phyloP scores from a whole-genome alignment of 495 filamentous ascomycete species.

The Lepidopterella palustris region DNA sequence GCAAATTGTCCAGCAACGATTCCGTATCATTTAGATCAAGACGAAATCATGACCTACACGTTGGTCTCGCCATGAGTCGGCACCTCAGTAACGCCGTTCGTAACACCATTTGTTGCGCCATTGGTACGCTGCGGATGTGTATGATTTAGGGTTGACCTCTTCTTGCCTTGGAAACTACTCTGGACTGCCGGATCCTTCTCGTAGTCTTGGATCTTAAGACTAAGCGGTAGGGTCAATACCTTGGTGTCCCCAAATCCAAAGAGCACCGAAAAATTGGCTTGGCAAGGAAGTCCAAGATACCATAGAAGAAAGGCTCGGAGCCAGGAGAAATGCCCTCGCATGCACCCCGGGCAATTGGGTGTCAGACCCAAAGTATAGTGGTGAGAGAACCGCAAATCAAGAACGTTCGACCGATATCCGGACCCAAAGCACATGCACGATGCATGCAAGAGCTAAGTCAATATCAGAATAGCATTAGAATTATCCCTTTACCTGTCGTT shows the following conservation, averaged over 20 bases:
- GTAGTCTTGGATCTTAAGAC: conserved; percentile 43
- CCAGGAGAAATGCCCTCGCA: conserved; percentile 60
- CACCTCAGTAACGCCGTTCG: background rate
- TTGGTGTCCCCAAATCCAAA: conserved; percentile 46
- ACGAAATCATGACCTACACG: background rate
- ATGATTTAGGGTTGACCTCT: background rate
- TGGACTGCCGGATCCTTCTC: conserved; percentile 30
- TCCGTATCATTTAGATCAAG: too few relatives aligned
- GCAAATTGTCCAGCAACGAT: too few relatives aligned
- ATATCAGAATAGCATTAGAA: too few relatives aligned
- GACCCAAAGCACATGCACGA: conserved; percentile 53
- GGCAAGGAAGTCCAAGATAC: conserved; percentile 55
- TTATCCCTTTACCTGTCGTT: too few relatives aligned
- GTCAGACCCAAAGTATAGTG: conserved; percentile 56
- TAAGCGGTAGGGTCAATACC: conserved; percentile 48
- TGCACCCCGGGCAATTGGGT: conserved; percentile 63
- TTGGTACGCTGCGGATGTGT: background rate
- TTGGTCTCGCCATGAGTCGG: background rate
- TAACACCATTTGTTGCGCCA: background rate
- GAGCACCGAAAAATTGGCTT: conserved; percentile 48
- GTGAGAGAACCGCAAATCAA: conserved; percentile 46
- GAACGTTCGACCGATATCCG: conserved; percentile 46
- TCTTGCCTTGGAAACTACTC: background rate
- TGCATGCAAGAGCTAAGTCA: conserved; percentile 53
- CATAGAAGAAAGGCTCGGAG: conserved; percentile 63